These are phyloP conservation scores for Pleomassaria siparia DNA, from an alignment of 2,329 filamentous ascomycete species.

Conservation along the genomic window DNA sequence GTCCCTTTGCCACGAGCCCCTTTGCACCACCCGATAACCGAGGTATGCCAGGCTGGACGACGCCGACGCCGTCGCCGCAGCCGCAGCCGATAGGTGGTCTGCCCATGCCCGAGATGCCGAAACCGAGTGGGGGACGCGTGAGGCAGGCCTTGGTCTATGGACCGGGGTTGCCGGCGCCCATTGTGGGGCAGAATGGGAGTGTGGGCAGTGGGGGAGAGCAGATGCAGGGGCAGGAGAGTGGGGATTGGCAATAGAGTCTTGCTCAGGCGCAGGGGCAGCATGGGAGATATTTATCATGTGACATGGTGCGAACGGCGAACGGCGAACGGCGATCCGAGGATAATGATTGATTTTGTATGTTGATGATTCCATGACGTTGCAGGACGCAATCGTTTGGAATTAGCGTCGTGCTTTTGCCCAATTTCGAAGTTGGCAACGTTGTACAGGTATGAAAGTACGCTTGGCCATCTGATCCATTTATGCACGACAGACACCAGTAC, in stretches of 20 bases:
- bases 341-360: too few species aligned
- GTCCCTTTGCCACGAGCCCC: slow-evolving; percentile 27
- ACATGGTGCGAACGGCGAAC: too few species aligned
- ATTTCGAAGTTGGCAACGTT: too few species aligned
- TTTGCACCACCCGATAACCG: slow-evolving; percentile 17
- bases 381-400: too few species aligned
- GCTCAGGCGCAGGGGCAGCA: background rate
- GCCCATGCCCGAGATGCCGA: slow-evolving; percentile 28
- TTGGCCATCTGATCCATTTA: too few species aligned
- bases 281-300: background rate
- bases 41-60: slow-evolving; percentile 16
- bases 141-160: slow-evolving; percentile 36
- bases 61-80: slow-evolving; percentile 30
- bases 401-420: too few species aligned
- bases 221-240: background rate
- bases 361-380: too few species aligned
- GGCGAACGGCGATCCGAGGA: too few species aligned
- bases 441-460: too few species aligned
- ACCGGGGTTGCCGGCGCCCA: slow-evolving; percentile 17
- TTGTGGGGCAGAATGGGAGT: background rate
- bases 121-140: slow-evolving; percentile 32
- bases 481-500: too few species aligned
- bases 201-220: background rate
- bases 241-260: background rate
- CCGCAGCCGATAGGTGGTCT: slow-evolving; percentile 22